Evolutionary conservation across 2,329 filamentous ascomycete genomes (phyloP).

Genomic region (Exophiala bonariae): DNA sequence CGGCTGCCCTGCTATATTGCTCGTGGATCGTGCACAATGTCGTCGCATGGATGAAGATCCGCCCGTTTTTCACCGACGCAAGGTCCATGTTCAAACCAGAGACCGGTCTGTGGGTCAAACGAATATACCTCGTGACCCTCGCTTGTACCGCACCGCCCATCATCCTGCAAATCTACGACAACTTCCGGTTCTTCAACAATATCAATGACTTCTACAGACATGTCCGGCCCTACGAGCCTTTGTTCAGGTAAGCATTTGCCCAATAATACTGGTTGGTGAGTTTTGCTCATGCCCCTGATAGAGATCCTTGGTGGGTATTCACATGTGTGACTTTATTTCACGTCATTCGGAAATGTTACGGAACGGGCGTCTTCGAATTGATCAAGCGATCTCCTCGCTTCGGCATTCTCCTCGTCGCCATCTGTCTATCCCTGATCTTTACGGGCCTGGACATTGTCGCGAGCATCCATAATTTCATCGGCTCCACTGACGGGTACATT

Average conservation of each 20-base stretch:
- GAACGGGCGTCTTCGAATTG: slow-evolving; percentile 58
- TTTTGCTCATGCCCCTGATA: slow-evolving; percentile 27
- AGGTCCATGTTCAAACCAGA: slow-evolving; percentile 44
- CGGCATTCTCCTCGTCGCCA: slow-evolving; percentile 60
- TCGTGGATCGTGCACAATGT: slow-evolving; percentile 67
- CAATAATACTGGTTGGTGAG: too few relatives aligned
- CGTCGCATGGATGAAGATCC: slow-evolving; percentile 67
- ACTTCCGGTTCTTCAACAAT: slow-evolving; percentile 64
- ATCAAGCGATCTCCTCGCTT: slow-evolving; percentile 64
- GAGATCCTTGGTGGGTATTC: slow-evolving; percentile 69
- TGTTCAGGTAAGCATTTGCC: slow-evolving; percentile 55
- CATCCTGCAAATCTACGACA: slow-evolving; percentile 65
- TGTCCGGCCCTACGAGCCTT: slow-evolving; percentile 60
- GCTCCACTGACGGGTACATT: slow-evolving; percentile 27
- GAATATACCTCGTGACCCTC: slow-evolving; percentile 58
- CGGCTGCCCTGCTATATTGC: slow-evolving; percentile 61
- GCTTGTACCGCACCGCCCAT: slow-evolving; percentile 63
- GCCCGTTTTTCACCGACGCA: slow-evolving; percentile 55
- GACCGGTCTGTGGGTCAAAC: slow-evolving; percentile 25
- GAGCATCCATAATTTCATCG: slow-evolving; percentile 47
- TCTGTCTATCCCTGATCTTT: slow-evolving; percentile 61
- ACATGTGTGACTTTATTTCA: slow-evolving; percentile 61
- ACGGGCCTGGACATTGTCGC: slow-evolving; percentile 62
- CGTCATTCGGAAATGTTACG: slow-evolving; percentile 54
- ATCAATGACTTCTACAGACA: slow-evolving; percentile 53